Evolutionary conservation across 2,329 filamentous ascomycete genomes (phyloP).

Genomic region (Claviceps capensis): DNA sequence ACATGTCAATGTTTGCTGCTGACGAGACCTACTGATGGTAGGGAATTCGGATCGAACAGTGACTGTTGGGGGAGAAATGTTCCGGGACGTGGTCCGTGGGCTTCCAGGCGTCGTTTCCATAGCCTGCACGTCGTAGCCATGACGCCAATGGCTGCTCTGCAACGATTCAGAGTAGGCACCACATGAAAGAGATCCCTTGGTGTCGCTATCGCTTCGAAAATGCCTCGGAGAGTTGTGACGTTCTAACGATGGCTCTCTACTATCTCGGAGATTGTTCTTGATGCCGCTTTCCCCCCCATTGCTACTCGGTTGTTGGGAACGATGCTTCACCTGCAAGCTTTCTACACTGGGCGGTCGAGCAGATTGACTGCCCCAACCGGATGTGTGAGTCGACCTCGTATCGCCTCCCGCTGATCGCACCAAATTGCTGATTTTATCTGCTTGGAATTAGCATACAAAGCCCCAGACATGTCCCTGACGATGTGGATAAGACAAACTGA

Average conservation of each 20-base stretch:
- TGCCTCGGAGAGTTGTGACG: slow-evolving; percentile 40
- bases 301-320: slow-evolving; percentile 18
- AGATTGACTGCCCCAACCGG: slow-evolving; percentile 53
- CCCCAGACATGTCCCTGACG: slow-evolving; percentile 11
- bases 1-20: slow-evolving; percentile 91
- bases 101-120: slow-evolving; percentile 79
- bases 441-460: slow-evolving; percentile 12
- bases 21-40: slow-evolving; percentile 77
- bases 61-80: slow-evolving; percentile 83
- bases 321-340: slow-evolving; percentile 23
- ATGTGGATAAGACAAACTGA: slow-evolving; percentile 42
- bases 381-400: slow-evolving; percentile 35
- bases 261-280: slow-evolving; percentile 32
- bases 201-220: slow-evolving; percentile 64
- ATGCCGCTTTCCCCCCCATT: slow-evolving; percentile 18
- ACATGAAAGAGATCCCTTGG: slow-evolving; percentile 60
- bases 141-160: slow-evolving; percentile 57
- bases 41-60: slow-evolving; percentile 95
- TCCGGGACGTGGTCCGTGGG: slow-evolving; percentile 58
- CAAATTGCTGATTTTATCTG: slow-evolving; percentile 91
- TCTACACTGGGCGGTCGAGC: slow-evolving; percentile 40
- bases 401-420: slow-evolving; percentile 68
- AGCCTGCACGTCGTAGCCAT: slow-evolving; percentile 91
- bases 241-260: slow-evolving; percentile 33
- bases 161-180: slow-evolving; percentile 67